Base-by-base conservation (phyloP, 352 stramenopile species). In the Hyaloperonospora brassicae region DNA sequence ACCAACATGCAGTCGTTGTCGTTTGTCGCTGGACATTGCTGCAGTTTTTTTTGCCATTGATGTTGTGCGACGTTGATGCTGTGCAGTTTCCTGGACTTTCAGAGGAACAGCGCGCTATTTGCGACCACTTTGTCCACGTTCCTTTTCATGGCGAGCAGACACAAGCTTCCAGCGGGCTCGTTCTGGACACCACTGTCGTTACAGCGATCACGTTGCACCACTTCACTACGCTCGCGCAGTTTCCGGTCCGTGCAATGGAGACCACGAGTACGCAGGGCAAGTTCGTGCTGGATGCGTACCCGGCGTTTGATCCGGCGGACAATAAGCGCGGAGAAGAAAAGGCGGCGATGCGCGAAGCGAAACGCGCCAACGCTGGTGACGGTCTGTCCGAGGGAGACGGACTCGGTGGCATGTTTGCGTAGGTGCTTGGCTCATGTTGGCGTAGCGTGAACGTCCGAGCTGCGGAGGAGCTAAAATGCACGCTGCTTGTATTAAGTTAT, bases 181-280 rank as follows among this genome's bases (percentile, higher is more conserved):
- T 50, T n/a, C 61, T 90, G 42, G 78, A 90, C 55, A 70, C 73
- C 30, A 88, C 79, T 0, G 77, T 90, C 23, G 65, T 83, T 22
- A 62, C 66, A 14, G 80, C 73, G 17, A 84, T 90, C 48, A 68
- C 75, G 48, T 66, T 90, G 46, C 76, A 87, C 44, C 62, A 79
- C 55, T 90, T 89, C 46, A 86, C 76, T 41, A 59, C 60, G 14
- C 86, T 76, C 52, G 75, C 80, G 0, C 41, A 72, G 46, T 88
- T 87, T 54, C 48, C 62, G n/a, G 56, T 79, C 42, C 80, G 80
- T 30, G 43, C 70, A 7, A 82, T 86, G 38, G 70, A 90, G 50
- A 62, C 61, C 24, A 89, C 80, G 7, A 75, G 56, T 14, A 86
- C 80, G 12, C 77, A 87, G 51, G 80, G 80, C 54, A 90, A 90